phyloP scores from a whole-genome alignment of 176 grass and related monocot genomes.

The Echinochloa phyllopogon region DNA sequence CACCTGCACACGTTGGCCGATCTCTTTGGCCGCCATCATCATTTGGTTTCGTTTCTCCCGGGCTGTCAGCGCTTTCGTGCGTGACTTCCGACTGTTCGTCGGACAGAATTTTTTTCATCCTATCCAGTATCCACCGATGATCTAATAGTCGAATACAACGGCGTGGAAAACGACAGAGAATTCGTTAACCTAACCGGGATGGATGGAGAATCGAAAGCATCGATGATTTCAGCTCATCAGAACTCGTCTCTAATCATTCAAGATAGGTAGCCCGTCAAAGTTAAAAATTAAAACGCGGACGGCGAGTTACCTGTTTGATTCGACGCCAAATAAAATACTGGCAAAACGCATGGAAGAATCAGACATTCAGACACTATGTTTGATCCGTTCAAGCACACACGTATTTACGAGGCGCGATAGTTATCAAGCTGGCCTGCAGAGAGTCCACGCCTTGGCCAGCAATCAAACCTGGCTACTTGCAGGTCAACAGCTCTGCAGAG shows the following conservation, averaged over 20 bases:
- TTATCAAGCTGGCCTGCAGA: background rate
- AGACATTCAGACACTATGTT: background rate
- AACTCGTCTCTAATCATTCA: background rate
- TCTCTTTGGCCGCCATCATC: background rate
- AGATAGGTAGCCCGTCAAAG: too few relatives aligned
- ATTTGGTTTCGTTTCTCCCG: too few relatives aligned
- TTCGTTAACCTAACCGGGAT: background rate
- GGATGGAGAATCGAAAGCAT: background rate
- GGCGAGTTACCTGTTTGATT: background rate
- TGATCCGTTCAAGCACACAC: constrained; percentile 18
- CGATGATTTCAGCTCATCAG: background rate
- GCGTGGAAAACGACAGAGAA: background rate
- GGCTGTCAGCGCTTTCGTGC: constrained; percentile 18
- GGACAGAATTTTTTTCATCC: background rate
- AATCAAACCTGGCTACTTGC: constrained; percentile 40
- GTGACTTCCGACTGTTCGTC: background rate
- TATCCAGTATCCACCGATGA: background rate
- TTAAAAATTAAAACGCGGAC: too few relatives aligned
- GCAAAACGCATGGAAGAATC: background rate
- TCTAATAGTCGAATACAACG: too few relatives aligned
- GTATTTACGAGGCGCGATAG: background rate
- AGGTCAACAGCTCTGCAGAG: constrained; percentile 28
- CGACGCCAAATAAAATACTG: background rate
- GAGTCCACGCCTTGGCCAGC: constrained; percentile 42
- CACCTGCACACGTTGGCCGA: background rate